Conservation (phyloP, 768 basidiomycete species). For the Mycena vitilis region DNA sequence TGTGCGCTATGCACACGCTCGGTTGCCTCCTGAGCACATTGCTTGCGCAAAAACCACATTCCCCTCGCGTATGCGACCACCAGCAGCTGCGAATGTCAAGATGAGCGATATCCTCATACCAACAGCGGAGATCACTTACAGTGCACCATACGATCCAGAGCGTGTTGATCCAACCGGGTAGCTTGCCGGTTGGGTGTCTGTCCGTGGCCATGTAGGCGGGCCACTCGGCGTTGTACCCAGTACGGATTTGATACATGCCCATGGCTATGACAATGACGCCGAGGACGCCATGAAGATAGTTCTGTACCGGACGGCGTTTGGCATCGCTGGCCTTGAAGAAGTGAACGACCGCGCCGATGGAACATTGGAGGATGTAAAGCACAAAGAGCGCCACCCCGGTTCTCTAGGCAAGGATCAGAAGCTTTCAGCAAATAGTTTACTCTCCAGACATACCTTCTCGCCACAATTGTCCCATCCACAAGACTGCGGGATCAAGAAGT, state of each 20-base stretch:
- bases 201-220: slow-evolving; percentile 53
- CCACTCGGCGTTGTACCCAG: slow-evolving; percentile 65
- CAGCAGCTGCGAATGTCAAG: slow-evolving; percentile 40
- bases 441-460: slow-evolving; percentile 8
- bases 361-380: slow-evolving; percentile 60
- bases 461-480: too few relatives aligned
- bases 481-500: too few relatives aligned
- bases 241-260: slow-evolving; percentile 60
- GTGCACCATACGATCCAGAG: slow-evolving; percentile 61
- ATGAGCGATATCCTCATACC: too few relatives aligned
- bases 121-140: slow-evolving; percentile 49
- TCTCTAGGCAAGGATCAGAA: slow-evolving; percentile 56
- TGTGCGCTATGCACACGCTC: not conserved
- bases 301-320: slow-evolving; percentile 58
- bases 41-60: slow-evolving; percentile 55
- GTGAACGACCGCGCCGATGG: slow-evolving; percentile 63
- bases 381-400: slow-evolving; percentile 49
- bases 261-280: slow-evolving; percentile 62
- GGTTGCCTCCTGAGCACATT: slow-evolving; percentile 55
- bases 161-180: slow-evolving; percentile 50
- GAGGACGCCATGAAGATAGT: slow-evolving; percentile 66
- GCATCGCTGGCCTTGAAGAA: slow-evolving; percentile 56
- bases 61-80: slow-evolving; percentile 55
- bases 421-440: not conserved
- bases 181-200: slow-evolving; percentile 4